A percentile compares a stretch with the other conserved stretches of the same genome.
Evolutionary conservation across 1,284 basidiomycete genomes (phyloP).

Genomic region (Cutaneotrichosporon curvatum): DNA sequence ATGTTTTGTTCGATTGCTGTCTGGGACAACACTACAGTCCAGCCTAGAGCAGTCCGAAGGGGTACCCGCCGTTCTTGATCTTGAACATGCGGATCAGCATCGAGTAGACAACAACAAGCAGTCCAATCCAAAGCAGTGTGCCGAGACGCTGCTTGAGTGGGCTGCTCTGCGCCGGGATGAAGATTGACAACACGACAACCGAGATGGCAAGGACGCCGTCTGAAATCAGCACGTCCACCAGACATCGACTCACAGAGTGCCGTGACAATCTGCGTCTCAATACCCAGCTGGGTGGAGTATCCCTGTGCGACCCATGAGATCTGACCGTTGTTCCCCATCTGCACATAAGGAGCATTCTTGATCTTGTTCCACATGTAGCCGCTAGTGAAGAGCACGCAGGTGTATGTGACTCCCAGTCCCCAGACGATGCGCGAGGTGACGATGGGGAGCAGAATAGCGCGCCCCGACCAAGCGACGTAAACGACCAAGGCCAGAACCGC

Average conservation of each 20-base stretch:
- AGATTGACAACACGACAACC: slow-evolving; percentile 72
- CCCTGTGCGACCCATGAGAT: slow-evolving; percentile 77
- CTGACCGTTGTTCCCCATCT: slow-evolving; percentile 48
- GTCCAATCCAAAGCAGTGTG: slow-evolving; percentile 79
- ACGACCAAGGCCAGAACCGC: slow-evolving; percentile 39
- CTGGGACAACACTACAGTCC: no score
- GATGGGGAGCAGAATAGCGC: slow-evolving; percentile 54
- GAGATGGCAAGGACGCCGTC: slow-evolving; percentile 76
- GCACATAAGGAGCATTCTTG: slow-evolving; percentile 67
- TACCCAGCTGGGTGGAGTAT: slow-evolving; percentile 83
- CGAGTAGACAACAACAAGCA: slow-evolving; percentile 79
- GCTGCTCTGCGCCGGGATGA: slow-evolving; percentile 72
- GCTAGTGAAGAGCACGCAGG: slow-evolving; percentile 73
- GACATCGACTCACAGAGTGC: slow-evolving; percentile 65
- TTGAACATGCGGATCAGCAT: slow-evolving; percentile 82
- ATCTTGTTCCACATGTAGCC: slow-evolving; percentile 98
- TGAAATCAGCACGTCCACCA: slow-evolving; percentile 36
- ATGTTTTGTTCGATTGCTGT: no score
- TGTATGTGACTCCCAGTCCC: slow-evolving; percentile 57
- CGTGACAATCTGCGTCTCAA: slow-evolving; percentile 83
- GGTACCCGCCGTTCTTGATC: slow-evolving; percentile 68
- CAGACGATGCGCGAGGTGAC: slow-evolving; percentile 60
- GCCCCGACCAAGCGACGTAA: slow-evolving; percentile 44
- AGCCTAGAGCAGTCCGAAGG: slow-evolving; percentile 20
- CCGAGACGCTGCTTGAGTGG: slow-evolving; percentile 71